A percentile compares a stretch with the other conserved stretches of the same genome.
Conservation (phyloP, 78 protist species). For the Dictyostelium purpureum region DNA sequence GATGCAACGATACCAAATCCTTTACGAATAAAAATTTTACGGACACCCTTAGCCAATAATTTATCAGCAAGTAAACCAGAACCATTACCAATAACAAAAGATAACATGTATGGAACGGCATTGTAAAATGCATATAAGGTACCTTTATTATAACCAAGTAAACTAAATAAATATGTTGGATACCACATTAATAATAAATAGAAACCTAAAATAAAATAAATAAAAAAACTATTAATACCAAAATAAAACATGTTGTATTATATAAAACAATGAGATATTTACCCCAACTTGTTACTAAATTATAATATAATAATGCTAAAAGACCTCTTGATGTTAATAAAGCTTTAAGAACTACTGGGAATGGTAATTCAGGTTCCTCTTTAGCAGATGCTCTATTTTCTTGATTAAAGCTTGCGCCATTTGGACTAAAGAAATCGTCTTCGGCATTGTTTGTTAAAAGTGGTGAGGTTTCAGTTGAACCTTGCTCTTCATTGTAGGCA, state of each 20-base stretch:
- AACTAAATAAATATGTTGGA: slow-evolving; percentile 12
- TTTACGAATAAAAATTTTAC: slow-evolving; percentile 3
- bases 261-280: slow-evolving; percentile 5
- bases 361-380: not conserved
- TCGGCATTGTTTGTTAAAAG: no score
- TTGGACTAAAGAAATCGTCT: not conserved
- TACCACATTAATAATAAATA: slow-evolving; percentile 69
- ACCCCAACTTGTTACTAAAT: slow-evolving; percentile 13
- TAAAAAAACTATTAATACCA: no score
- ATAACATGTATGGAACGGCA: slow-evolving; percentile 17
- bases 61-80: not conserved
- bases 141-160: not conserved
- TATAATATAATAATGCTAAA: not conserved
- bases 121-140: not conserved
- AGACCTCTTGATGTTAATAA: slow-evolving; percentile 5
- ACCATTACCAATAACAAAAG: not conserved
- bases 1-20: not conserved
- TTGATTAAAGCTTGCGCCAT: not conserved
- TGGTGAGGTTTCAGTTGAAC: not conserved
- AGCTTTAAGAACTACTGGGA: not conserved
- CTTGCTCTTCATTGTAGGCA: not conserved
- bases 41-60: not conserved
- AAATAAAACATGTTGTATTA: not conserved
- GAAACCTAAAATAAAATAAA: no score
- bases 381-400: not conserved